Conservation (phyloP, 1,139 yeast species). For the Scheffersomyces cryptocercus region DNA sequence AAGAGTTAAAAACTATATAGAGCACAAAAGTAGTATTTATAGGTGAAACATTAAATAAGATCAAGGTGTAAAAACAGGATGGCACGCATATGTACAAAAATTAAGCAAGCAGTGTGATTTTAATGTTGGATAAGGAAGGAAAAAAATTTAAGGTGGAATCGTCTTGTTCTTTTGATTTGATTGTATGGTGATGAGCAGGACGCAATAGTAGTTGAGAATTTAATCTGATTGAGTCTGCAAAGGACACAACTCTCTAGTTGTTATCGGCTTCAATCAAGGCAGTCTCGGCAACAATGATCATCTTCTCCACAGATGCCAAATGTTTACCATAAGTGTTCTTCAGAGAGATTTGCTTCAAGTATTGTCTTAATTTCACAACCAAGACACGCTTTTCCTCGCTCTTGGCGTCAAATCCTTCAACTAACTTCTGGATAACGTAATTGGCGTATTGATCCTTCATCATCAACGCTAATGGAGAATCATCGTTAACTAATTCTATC, state of each 20-base stretch:
- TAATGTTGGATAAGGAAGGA: no score
- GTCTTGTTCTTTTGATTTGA: no score
- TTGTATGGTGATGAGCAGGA: no score
- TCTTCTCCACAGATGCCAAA: conserved; percentile 81
- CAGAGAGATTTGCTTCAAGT: conserved; percentile 56
- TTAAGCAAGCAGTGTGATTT: no score
- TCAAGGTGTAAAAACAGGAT: no score
- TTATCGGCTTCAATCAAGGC: conserved; percentile 45
- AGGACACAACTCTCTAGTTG: conserved; percentile 2
- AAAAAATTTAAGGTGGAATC: no score
- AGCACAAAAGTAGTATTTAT: no score
- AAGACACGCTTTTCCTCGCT: conserved; percentile 65
- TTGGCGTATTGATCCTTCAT: conserved; percentile 98
- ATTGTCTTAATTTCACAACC: conserved; percentile 62
- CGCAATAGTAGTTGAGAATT: no score
- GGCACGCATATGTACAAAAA: no score
- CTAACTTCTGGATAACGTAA: conserved; percentile 92
- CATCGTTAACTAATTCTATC: conserved; percentile 46
- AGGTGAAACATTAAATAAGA: no score
- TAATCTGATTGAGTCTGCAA: no score
- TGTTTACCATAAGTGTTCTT: conserved; percentile 75
- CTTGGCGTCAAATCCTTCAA: conserved; percentile 69
- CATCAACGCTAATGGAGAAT: conserved; percentile 74
- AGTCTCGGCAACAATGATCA: conserved; percentile 57
- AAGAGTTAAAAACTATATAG: no score